Evolutionary conservation across 2,329 filamentous ascomycete species (phyloP).

Genomic region (Aspergillus fructus): DNA sequence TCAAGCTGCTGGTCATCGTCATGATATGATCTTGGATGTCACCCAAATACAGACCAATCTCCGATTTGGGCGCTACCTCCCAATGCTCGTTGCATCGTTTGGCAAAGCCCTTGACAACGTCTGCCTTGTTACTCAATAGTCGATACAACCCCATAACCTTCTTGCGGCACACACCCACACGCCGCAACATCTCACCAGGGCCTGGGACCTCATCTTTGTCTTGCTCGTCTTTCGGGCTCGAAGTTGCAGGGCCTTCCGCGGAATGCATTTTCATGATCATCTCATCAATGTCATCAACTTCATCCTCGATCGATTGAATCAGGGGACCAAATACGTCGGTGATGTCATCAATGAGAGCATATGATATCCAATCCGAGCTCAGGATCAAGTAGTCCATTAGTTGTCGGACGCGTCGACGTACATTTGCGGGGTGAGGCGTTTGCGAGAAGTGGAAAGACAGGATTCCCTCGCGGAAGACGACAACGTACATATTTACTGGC

Average conservation of each 20-base stretch:
- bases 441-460: conserved; percentile 97
- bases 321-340: conserved; percentile 93
- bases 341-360: conserved; percentile 96
- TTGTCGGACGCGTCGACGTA: conserved; percentile 88
- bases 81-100: conserved; percentile 98
- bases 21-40: conserved; percentile 99
- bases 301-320: conserved; percentile 89
- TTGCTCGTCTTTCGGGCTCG: conserved; percentile 40
- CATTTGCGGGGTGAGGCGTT: conserved; percentile 93
- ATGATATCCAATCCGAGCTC: conserved; percentile 96
- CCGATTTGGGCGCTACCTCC: conserved; percentile 90
- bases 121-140: conserved; percentile 91
- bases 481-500: conserved; percentile 95
- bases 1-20: conserved; percentile 95
- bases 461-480: conserved; percentile 93
- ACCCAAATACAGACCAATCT: conserved; percentile 95
- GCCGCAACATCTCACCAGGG: conserved; percentile 79
- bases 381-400: conserved; percentile 90
- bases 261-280: conserved; percentile 81
- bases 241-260: conserved; percentile 36
- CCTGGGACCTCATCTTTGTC: conserved; percentile 32
- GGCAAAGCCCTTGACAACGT: conserved; percentile 98
- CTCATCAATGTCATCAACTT: conserved; percentile 96
- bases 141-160: conserved; percentile 96
- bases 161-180: conserved; percentile 91